Percentiles rank a stretch among this genome's conserved stretches.
Evolutionary conservation across 2,329 filamentous ascomycete genomes (phyloP).

Genomic region (Scorias spongiosa): DNA sequence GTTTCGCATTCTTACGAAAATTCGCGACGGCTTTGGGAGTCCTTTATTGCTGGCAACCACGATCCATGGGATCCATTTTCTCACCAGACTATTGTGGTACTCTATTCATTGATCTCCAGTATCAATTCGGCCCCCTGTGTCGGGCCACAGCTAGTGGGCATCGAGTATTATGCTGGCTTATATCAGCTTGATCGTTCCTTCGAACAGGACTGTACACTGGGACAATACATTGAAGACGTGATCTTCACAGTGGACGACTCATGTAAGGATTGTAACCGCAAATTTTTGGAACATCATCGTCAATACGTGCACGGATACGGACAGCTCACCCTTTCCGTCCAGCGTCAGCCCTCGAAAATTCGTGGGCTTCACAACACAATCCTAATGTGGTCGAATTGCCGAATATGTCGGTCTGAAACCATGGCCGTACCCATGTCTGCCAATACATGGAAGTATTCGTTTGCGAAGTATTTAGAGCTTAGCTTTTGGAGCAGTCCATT

Average conservation of each 20-base stretch:
- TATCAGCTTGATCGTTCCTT: conserved; percentile 56
- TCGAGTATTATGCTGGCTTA: conserved; percentile 81
- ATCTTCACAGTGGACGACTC: conserved; percentile 60
- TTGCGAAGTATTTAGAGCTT: conserved; percentile 94
- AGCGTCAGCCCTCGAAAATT: conserved; percentile 53
- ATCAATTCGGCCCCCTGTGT: conserved; percentile 84
- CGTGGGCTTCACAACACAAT: conserved; percentile 58
- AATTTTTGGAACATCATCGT: conserved; percentile 82
- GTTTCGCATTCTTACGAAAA: conserved; percentile 86
- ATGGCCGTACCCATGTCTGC: conserved; percentile 83
- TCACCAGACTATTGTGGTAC: conserved; percentile 88
- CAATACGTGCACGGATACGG: conserved; percentile 96
- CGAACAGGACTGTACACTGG: conserved; percentile 75
- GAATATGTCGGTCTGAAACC: conserved; percentile 79
- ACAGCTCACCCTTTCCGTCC: conserved; percentile 79
- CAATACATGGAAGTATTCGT: conserved; percentile 94
- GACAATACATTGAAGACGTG: conserved; percentile 87
- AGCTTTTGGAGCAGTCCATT: conserved; percentile 88
- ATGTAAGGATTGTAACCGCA: conserved; percentile 72
- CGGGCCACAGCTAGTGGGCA: conserved; percentile 75
- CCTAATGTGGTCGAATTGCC: conserved; percentile 96
- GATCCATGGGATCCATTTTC: conserved; percentile 89
- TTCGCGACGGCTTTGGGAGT: conserved; percentile 91
- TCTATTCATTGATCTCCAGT: conserved; percentile 89
- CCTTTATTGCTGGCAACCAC: conserved; percentile 74